phyloP scores from a whole-genome alignment of 306 rosid genomes.

The Heteromeles arbutifolia region DNA sequence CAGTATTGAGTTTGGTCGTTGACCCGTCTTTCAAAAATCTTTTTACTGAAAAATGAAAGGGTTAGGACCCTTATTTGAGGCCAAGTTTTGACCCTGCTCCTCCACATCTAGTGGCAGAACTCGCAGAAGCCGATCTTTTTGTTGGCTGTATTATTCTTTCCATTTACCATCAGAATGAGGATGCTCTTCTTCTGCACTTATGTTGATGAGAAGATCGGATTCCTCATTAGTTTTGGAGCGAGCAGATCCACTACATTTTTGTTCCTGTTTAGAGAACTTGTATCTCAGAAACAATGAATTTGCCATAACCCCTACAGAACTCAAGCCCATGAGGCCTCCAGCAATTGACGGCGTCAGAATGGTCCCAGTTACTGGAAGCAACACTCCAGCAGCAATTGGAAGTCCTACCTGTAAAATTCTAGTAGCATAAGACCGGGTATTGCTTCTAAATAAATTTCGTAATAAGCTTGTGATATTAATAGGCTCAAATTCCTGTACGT shows the following conservation, averaged over 20 bases:
- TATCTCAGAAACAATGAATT: slow-evolving; percentile 77
- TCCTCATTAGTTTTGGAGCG: slow-evolving; percentile 14
- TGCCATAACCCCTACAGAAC: slow-evolving; percentile 83
- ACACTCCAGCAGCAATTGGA: slow-evolving; percentile 90
- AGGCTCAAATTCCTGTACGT: not conserved
- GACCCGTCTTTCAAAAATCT: not conserved
- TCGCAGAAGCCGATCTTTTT: not conserved
- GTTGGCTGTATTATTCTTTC: slow-evolving; percentile 6
- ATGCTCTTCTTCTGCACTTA: slow-evolving; percentile 20
- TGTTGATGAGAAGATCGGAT: slow-evolving; percentile 23
- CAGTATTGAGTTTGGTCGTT: not conserved
- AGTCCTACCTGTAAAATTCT: slow-evolving; percentile 67
- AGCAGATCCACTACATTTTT: slow-evolving; percentile 23
- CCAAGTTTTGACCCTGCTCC: not conserved
- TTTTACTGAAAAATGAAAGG: not conserved
- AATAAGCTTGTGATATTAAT: not conserved
- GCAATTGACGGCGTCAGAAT: slow-evolving; percentile 93
- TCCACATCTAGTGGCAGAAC: not conserved
- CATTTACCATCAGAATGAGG: slow-evolving; percentile 29
- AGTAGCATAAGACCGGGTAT: slow-evolving; percentile 13
- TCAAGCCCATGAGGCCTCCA: slow-evolving; percentile 91
- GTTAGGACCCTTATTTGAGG: not conserved
- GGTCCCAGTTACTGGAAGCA: slow-evolving; percentile 80
- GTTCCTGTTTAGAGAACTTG: slow-evolving; percentile 59
- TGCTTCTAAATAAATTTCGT: not conserved